These are phyloP conservation scores for Liriodendron chinense DNA, from an alignment of 164 flowering plant genomes.

Conservation along the genomic window DNA sequence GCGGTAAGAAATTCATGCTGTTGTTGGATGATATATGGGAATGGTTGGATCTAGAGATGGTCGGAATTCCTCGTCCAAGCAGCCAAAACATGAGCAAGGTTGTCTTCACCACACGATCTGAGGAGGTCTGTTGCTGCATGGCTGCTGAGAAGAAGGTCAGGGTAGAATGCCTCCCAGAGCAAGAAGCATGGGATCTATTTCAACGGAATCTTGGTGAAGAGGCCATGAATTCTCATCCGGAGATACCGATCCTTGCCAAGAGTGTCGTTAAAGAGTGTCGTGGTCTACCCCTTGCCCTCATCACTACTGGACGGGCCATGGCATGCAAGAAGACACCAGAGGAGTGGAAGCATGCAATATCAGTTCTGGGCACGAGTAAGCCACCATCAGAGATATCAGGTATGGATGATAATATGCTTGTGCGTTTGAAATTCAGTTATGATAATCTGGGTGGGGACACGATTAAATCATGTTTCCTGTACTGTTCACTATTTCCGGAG, in stretches of 20 bases:
- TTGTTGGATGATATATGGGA: conserved; percentile 15
- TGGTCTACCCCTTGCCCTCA: conserved; percentile 11
- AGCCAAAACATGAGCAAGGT: conserved; percentile 4
- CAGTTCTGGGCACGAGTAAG: background rate
- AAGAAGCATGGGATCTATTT: conserved; percentile 8
- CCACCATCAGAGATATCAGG: conserved; percentile 2
- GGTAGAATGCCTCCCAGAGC: background rate
- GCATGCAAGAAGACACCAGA: conserved; percentile 3
- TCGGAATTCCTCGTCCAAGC: conserved; percentile 4
- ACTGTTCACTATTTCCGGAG: conserved; percentile 13
- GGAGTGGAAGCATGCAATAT: conserved; percentile 12
- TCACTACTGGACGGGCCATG: conserved; percentile 11
- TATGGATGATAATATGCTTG: background rate
- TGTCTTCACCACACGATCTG: conserved; percentile 9
- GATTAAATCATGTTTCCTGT: conserved; percentile 7
- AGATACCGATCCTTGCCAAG: background rate
- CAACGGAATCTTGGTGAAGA: conserved; percentile 5
- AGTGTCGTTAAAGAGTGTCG: background rate
- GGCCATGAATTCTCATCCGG: background rate
- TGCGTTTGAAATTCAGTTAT: conserved; percentile 13
- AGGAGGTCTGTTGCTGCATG: conserved; percentile 2
- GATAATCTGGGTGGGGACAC: conserved; percentile 2
- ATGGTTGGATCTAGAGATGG: background rate
- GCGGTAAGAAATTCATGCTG: conserved; percentile 5
- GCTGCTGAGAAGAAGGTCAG: conserved; percentile 3